Base-by-base conservation (phyloP, 1,139 yeast genomes). In the Keqinozyma sinolaborantium region DNA sequence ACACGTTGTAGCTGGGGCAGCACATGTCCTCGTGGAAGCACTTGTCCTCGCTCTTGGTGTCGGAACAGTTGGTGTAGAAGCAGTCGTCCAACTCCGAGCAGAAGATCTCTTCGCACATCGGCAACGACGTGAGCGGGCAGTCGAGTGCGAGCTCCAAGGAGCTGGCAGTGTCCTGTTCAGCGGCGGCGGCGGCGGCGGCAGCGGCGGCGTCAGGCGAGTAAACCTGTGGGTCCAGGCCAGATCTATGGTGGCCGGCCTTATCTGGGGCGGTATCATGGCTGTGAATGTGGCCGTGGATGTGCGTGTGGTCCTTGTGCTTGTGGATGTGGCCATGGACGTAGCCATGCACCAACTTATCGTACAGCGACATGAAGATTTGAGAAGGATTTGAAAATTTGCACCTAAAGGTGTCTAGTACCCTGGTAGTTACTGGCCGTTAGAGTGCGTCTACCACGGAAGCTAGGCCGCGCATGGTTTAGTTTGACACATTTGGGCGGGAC, bases 271-370 rank as follows among this genome's bases (percentile, higher is more conserved):
- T 25, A 35, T 65, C 71, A 33, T 66, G 73, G 37, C 67, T 75
- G 45, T 79, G 86, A 24, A 79, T 74, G 48, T 79, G 85, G 3
- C 85, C 86, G 48, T 79, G 86, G 14, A 79, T 77, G 42, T 78
- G 81, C 6, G 83, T 77, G 47, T 79, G 77, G 45, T 77, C 76
- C 39, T 70, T 65, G 47, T 77, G 82, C 45, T 73, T 76, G 51
- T 79, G 85, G 21, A 79, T 77, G 47, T 79, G 85, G 1, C 85
- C 85, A 53, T 79, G 85, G 12, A 79, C 80, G 29, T 73, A 67
- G 11, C 83, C 83, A 41, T 74, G 75, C 12, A 69, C 60, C 18
- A 51, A 40, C 8, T 18, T 18, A 18, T 18, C 21, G 10, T 18
- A 18, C 21, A 18, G 21, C 7, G 21, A 18, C 21, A 18, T 18